phyloP scores from a whole-genome alignment of 2,329 filamentous ascomycete genomes.

The Pleoardoris graminearum region DNA sequence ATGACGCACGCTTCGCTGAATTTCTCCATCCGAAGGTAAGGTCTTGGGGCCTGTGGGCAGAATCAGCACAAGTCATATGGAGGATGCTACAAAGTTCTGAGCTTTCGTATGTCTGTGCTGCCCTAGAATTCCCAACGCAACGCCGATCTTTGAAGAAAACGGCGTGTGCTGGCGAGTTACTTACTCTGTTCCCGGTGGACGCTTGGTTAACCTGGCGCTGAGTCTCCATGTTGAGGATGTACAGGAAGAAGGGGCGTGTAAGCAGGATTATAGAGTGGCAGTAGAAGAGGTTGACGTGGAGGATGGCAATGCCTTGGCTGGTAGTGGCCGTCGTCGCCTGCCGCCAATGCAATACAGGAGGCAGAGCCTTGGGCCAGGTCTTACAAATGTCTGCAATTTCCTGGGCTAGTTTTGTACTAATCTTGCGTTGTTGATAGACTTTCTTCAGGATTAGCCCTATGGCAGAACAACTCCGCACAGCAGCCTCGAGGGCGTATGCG shows the following conservation, averaged over 20 bases:
- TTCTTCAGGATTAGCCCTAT: conserved; percentile 62
- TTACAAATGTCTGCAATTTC: conserved; percentile 60
- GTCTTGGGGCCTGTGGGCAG: conserved; percentile 32
- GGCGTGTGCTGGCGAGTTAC: too few relatives aligned
- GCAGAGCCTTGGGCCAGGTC: conserved; percentile 56
- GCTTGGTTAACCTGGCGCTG: conserved; percentile 40
- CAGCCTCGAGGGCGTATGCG: conserved; percentile 55
- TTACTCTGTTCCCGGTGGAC: conserved; percentile 23
- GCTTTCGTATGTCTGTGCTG: too few relatives aligned
- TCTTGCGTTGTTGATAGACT: conserved; percentile 63
- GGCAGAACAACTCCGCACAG: conserved; percentile 61
- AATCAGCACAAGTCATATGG: too few relatives aligned
- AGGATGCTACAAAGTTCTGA: too few relatives aligned
- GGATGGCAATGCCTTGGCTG: conserved; percentile 60
- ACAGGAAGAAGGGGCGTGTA: conserved; percentile 66
- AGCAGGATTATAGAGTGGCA: conserved; percentile 66
- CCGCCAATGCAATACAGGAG: conserved; percentile 55
- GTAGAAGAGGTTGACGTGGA: conserved; percentile 65
- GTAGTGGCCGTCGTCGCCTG: conserved; percentile 51
- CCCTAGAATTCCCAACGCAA: too few relatives aligned
- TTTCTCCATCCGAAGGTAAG: conserved; percentile 52
- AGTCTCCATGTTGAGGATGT: conserved; percentile 54
- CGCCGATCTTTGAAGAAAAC: too few relatives aligned
- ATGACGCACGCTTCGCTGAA: conserved; percentile 50
- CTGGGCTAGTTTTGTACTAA: conserved; percentile 61